A percentile compares a stretch with the other conserved stretches of the same genome.
These are phyloP conservation scores for Tetrahymena thermophila DNA, from an alignment of 73 alveolate genomes.

Conservation along the genomic window DNA sequence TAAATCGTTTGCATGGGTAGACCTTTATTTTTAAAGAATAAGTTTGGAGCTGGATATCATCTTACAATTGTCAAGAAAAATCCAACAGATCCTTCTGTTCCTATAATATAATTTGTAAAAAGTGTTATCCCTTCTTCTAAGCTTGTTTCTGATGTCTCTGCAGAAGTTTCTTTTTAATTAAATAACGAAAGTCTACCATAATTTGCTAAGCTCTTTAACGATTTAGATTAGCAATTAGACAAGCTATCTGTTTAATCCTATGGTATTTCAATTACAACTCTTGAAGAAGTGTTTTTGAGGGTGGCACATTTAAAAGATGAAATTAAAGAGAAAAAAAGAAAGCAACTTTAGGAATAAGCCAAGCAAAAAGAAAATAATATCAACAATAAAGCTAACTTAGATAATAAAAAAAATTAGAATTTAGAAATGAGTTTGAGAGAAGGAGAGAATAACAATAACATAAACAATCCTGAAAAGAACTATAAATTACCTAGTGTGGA, in stretches of 20 bases:
- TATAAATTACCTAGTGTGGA: not conserved
- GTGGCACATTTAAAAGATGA: slow-evolving; percentile 55
- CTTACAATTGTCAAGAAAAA: slow-evolving; percentile 46
- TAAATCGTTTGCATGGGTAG: slow-evolving; percentile 80
- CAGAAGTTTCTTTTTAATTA: slow-evolving; percentile 52
- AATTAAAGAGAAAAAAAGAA: slow-evolving; percentile 1
- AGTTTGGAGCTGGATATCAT: slow-evolving; percentile 84
- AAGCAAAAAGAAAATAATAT: not conserved
- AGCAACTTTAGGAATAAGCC: not conserved
- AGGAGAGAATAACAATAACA: slow-evolving; percentile 59
- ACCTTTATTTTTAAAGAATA: slow-evolving; percentile 78
- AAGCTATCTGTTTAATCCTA: slow-evolving; percentile 39
- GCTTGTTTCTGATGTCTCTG: slow-evolving; percentile 50
- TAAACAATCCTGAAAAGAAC: not conserved
- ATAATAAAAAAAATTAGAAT: not conserved
- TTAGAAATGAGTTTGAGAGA: not conserved
- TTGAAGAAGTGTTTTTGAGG: slow-evolving; percentile 95
- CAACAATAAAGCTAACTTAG: not conserved
- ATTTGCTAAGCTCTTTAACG: slow-evolving; percentile 48
- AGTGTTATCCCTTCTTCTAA: slow-evolving; percentile 28
- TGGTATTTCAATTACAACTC: slow-evolving; percentile 87
- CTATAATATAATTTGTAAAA: slow-evolving; percentile 33
- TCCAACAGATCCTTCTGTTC: slow-evolving; percentile 10
- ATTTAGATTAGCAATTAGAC: slow-evolving; percentile 48
- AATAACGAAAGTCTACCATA: slow-evolving; percentile 24